These are phyloP conservation scores for Isoetes taiwanensis DNA, from an alignment of 75 land plant species.

Conservation along the genomic window DNA sequence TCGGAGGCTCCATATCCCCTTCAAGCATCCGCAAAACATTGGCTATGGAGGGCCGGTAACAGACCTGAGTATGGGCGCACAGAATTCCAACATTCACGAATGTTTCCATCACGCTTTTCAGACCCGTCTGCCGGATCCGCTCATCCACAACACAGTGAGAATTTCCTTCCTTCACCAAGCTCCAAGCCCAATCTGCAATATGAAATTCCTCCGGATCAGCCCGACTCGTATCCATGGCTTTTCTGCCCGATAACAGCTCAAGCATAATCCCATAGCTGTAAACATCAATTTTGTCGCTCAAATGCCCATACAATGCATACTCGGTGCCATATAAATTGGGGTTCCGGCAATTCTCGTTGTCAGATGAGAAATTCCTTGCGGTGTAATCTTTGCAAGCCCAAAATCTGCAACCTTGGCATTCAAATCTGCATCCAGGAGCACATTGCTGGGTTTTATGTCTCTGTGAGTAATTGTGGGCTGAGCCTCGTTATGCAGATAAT, in stretches of 20 bases:
- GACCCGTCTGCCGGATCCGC: constrained; percentile 7
- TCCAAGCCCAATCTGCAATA: constrained; percentile 26
- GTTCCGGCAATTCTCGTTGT: neutral
- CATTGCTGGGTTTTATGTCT: constrained; percentile 39
- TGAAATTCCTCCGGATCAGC: neutral
- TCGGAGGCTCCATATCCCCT: constrained; percentile 9
- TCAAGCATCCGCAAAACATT: constrained; percentile 20
- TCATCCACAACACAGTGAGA: constrained; percentile 7
- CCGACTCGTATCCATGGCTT: no score
- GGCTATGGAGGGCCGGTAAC: constrained; percentile 19
- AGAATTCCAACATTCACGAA: constrained; percentile 20
- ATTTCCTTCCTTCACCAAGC: constrained; percentile 13
- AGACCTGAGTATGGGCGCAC: constrained; percentile 31
- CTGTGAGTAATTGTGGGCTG: constrained; percentile 22
- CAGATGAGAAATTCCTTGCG: neutral
- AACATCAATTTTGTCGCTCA: no score
- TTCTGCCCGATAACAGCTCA: no score
- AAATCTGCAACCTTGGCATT: constrained; percentile 43
- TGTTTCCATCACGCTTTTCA: constrained; percentile 14
- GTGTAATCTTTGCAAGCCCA: constrained; percentile 23
- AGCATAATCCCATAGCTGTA: no score
- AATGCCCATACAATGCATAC: no score
- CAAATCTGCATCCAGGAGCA: constrained; percentile 28
- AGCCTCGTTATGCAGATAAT: neutral
- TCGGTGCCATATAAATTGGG: no score